Evolutionary conservation across 371 early-diverging fungal species (phyloP), one percentile per base, ranked within the genome.

Genomic region (Mortierella sp.): DNA sequence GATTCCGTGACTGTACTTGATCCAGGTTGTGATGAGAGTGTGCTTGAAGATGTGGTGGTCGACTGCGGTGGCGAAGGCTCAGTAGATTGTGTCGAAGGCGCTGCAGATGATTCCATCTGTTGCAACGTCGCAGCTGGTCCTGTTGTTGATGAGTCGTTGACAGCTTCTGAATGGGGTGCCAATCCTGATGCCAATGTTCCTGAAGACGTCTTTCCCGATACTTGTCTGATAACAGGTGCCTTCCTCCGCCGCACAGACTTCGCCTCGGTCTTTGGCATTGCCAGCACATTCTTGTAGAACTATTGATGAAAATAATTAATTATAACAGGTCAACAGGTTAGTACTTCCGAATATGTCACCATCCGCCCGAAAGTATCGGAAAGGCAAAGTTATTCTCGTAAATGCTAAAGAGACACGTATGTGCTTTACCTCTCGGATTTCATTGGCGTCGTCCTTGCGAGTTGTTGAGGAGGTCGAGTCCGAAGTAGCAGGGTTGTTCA

Each of bases 201-300:
- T 31, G 51, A 13, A 4, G 61, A 5, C 28, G 34, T 1, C 24
- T n/a, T 48, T 40, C 43, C 24, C 5, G 67, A 67, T 19, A 40
- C 40, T 40, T 37, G 21, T 67, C 40, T 40, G 11, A 67, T 16
- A 37, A 40, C 11, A 19, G 6, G 34, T 34, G 34, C 5, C 21
- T 67, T 67, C 43, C 43, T 67, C 67, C 67, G 67, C 24, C 40
- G 40, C 10, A 24, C 67, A 24, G 67, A 64, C 3, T 19, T 13
- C 9, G 46, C 2, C 2, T 57, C 73, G 0, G 84, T 72, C 44
- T 64, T 71, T 31, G 84, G 84, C 75, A 80, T 80, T 2, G 84
- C 77, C 21, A 84, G 71, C 11, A 80, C 78, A 16, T 71, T 73
- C 24, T 80, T 74, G 73, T 84, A 84, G 71, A 84, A 80, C 84